Conservation (phyloP, 106 monocot species). For the Allium fistulosum region DNA sequence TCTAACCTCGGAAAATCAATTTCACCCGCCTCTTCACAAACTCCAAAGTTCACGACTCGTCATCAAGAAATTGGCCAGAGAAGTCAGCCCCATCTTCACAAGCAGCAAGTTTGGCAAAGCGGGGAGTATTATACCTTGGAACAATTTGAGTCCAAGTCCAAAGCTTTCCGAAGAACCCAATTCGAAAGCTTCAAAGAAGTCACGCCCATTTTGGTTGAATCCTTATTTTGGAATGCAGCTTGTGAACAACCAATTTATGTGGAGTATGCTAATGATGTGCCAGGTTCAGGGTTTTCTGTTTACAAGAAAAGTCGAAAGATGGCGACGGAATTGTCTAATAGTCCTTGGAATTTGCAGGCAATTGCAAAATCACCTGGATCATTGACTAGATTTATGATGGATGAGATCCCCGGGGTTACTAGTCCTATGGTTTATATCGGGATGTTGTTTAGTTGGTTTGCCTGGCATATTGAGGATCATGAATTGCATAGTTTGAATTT, state of each 20-base stretch:
- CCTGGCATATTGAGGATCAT: conserved; percentile 99
- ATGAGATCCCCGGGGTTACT: conserved; percentile 93
- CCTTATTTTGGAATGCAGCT: conserved; percentile 69
- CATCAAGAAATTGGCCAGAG: conserved; percentile 78
- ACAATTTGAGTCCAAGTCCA: conserved; percentile 87
- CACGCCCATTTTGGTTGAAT: conserved; percentile 52
- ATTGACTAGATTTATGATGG: conserved; percentile 87
- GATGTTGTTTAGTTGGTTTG: conserved; percentile 99
- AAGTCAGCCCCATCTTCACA: conserved; percentile 10
- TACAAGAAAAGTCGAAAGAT: conserved; percentile 16
- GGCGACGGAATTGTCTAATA: conserved; percentile 47
- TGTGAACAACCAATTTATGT: conserved; percentile 78
- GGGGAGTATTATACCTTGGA: conserved; percentile 82
- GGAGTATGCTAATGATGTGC: conserved; percentile 97
- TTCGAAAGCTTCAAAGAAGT: conserved; percentile 35
- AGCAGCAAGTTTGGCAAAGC: conserved; percentile 97
- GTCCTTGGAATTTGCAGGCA: conserved; percentile 93
- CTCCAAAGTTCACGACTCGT: conserved; percentile 63
- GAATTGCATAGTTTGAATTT: conserved; percentile 97
- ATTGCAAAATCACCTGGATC: conserved; percentile 84
- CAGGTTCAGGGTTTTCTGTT: conserved; percentile 77
- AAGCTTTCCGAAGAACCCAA: conserved; percentile 42
- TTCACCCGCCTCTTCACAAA: neutral
- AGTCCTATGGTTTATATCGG: conserved; percentile 97
- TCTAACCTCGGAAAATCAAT: conserved; percentile 52